Evolutionary conservation across 208 protist species (phyloP).

Genomic region (Blechomonas ayalai): DNA sequence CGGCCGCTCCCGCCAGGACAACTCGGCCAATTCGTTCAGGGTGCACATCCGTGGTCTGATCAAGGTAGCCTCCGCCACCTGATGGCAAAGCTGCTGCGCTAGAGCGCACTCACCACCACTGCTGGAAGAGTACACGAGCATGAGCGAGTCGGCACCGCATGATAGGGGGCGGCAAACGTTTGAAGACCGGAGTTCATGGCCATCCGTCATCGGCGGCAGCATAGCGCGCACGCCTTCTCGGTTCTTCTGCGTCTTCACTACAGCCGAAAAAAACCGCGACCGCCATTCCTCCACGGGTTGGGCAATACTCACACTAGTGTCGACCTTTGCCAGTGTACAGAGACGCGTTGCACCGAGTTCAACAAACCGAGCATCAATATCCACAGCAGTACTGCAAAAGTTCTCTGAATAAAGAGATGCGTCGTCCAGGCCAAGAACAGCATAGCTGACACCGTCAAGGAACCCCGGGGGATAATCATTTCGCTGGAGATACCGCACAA

Average conservation of each 20-base stretch:
- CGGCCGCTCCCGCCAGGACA: constrained; percentile 28
- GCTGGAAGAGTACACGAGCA: constrained; percentile 14
- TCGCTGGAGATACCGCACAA: constrained; percentile 32
- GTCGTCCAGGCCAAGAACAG: constrained; percentile 54
- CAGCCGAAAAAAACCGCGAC: constrained; percentile 12
- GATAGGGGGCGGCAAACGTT: no score
- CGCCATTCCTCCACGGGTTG: constrained; percentile 30
- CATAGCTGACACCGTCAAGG: constrained; percentile 27
- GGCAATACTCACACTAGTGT: constrained; percentile 8
- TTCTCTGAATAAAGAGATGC: constrained; percentile 17
- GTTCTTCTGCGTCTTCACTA: no score
- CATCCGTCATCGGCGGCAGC: not conserved
- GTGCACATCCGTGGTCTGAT: constrained; percentile 9
- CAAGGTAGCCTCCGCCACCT: constrained; percentile 8
- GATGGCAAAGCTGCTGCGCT: constrained; percentile 8
- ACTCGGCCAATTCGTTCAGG: constrained; percentile 19
- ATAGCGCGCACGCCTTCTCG: no score
- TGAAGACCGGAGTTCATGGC: no score
- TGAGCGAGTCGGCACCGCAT: not conserved
- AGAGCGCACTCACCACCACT: constrained; percentile 16
- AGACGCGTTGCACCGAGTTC: constrained; percentile 25
- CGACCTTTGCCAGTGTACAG: constrained; percentile 10
- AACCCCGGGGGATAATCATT: constrained; percentile 14
- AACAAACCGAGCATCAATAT: constrained; percentile 21
- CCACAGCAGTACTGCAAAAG: constrained; percentile 21